These are phyloP conservation scores for Aspergillus vadensis DNA, from an alignment of 2,329 filamentous ascomycete genomes.

Conservation along the genomic window DNA sequence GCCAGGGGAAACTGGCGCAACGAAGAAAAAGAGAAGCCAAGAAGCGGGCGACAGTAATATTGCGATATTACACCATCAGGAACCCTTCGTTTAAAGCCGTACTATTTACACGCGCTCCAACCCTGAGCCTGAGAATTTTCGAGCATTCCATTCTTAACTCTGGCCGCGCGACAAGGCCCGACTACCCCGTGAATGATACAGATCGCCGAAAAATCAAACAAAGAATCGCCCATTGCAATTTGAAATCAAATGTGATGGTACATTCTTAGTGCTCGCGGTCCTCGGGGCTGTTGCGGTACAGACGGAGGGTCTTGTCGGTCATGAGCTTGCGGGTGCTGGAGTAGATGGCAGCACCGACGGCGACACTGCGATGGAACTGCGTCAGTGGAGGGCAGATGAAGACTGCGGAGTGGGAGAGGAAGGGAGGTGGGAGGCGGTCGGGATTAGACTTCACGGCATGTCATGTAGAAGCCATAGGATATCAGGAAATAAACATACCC, in stretches of 20 bases:
- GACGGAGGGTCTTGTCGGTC: slow-evolving; percentile 89
- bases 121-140: slow-evolving; percentile 29
- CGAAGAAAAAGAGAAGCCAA: slow-evolving; percentile 23
- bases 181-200: slow-evolving; percentile 35
- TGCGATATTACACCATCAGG: slow-evolving; percentile 30
- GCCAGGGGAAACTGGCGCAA: slow-evolving; percentile 8
- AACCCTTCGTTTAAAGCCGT: slow-evolving; percentile 32
- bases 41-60: slow-evolving; percentile 29
- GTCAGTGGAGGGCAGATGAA: slow-evolving; percentile 22
- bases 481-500: slow-evolving; percentile 58
- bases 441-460: slow-evolving; percentile 10
- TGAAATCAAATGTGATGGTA: slow-evolving; percentile 36
- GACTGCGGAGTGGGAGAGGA: slow-evolving; percentile 20
- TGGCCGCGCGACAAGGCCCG: slow-evolving; percentile 26
- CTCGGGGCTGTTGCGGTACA: slow-evolving; percentile 67
- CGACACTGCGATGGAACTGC: slow-evolving; percentile 50
- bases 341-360: slow-evolving; percentile 78
- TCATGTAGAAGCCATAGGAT: slow-evolving; percentile 10
- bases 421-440: slow-evolving; percentile 7
- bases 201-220: slow-evolving; percentile 25
- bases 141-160: slow-evolving; percentile 19
- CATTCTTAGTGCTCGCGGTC: slow-evolving; percentile 42
- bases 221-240: slow-evolving; percentile 31
- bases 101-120: slow-evolving; percentile 42
- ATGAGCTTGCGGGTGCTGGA: slow-evolving; percentile 79